phyloP scores from a whole-genome alignment of 1,284 basidiomycete species.

The Cutaneotrichosporon sp. region DNA sequence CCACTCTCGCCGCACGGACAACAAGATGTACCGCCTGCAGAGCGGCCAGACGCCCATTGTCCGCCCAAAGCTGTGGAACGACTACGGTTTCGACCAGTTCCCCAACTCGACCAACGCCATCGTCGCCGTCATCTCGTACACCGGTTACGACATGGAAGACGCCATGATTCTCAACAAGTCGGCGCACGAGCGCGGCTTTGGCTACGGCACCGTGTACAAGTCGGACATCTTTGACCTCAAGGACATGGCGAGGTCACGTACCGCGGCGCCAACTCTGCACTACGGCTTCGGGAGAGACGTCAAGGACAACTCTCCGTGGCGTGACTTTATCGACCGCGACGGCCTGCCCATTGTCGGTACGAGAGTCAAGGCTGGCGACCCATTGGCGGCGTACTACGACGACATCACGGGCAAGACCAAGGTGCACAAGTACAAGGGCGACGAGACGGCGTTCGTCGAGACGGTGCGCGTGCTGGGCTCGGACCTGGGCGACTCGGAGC shows the following conservation, averaged over 20 bases:
- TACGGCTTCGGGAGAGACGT: constrained; percentile 87
- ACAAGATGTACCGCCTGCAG: constrained; percentile 97
- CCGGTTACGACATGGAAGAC: constrained; percentile 99
- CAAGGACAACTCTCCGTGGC: constrained; percentile 61
- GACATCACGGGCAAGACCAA: constrained; percentile 80
- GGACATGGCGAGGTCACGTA: constrained; percentile 70
- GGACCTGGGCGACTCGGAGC: constrained; percentile 81
- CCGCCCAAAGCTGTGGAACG: constrained; percentile 85
- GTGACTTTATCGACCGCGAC: constrained; percentile 74
- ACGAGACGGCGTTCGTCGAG: constrained; percentile 88
- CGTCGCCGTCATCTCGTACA: constrained; percentile 99
- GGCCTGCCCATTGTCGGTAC: constrained; percentile 81
- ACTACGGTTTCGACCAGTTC: constrained; percentile 98
- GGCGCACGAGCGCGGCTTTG: constrained; percentile 96
- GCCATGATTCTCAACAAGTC: constrained; percentile 99
- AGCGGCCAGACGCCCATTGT: constrained; percentile 94
- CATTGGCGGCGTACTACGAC: constrained; percentile 80
- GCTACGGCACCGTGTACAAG: constrained; percentile 96
- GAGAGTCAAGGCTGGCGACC: constrained; percentile 71
- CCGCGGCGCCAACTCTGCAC: constrained; percentile 64
- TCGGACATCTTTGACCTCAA: constrained; percentile 89
- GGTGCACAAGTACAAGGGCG: constrained; percentile 95
- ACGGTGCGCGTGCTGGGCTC: constrained; percentile 88
- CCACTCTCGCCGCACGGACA: constrained; percentile 88
- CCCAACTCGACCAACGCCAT: constrained; percentile 98